Percentiles rank a stretch among this genome's conserved stretches.
Conservation (phyloP, 1,284 basidiomycete species). For the Rhodofomes roseus region DNA sequence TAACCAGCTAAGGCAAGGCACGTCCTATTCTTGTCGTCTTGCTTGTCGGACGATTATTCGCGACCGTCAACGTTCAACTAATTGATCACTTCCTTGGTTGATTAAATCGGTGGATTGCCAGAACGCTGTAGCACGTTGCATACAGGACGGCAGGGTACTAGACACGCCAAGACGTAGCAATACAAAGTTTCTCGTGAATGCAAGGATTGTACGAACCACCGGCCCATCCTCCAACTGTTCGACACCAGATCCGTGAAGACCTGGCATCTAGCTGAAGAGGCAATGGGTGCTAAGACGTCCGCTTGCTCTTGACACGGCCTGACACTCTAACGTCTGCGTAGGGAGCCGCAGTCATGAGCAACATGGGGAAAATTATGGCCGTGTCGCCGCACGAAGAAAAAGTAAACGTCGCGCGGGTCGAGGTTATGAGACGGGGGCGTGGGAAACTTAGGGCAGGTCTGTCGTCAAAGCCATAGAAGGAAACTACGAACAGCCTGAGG, state of each 20-base stretch:
- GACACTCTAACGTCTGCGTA: constrained; percentile 83
- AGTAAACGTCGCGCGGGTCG: background rate
- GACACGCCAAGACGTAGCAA: too few species aligned
- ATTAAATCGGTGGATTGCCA: too few species aligned
- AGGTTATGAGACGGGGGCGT: constrained; percentile 12
- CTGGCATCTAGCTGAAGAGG: constrained; percentile 24
- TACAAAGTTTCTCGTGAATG: too few species aligned
- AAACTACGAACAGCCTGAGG: too few species aligned
- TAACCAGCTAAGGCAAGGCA: too few species aligned
- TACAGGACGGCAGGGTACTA: too few species aligned
- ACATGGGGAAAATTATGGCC: constrained; percentile 75
- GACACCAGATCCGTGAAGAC: constrained; percentile 8
- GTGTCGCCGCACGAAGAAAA: constrained; percentile 72
- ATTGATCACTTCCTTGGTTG: too few species aligned
- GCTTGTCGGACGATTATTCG: too few species aligned
- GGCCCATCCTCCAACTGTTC: constrained; percentile 52
- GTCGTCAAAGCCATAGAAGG: too few species aligned
- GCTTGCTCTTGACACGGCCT: constrained; percentile 71
- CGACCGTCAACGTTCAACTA: too few species aligned
- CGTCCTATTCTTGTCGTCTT: too few species aligned
- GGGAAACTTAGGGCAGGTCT: constrained; percentile 31
- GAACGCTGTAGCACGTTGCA: too few species aligned
- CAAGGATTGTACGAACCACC: constrained; percentile 81
- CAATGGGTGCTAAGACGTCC: constrained; percentile 80
- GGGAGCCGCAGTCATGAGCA: constrained; percentile 67